Percentiles rank a stretch among this genome's conserved stretches.
These are phyloP conservation scores for Phytophthora quininea DNA, from an alignment of 352 stramenopile species.

Conservation along the genomic window DNA sequence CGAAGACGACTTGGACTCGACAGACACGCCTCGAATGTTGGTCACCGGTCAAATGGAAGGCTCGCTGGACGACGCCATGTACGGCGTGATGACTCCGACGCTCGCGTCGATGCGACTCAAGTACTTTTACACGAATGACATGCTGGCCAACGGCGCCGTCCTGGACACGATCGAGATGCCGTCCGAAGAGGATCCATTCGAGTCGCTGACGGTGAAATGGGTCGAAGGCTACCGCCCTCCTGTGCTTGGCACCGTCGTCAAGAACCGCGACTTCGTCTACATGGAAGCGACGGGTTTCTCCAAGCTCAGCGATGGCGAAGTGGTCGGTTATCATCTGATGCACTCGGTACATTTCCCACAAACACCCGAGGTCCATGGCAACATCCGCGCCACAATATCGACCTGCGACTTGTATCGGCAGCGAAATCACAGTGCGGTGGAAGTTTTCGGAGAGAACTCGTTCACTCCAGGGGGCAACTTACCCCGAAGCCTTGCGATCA, in stretches of 20 bases:
- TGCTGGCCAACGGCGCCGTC: slow-evolving; percentile 45
- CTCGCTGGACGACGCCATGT: slow-evolving; percentile 46
- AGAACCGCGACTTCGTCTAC: slow-evolving; percentile 44
- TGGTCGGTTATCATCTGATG: slow-evolving; percentile 66
- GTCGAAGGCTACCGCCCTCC: slow-evolving; percentile 31
- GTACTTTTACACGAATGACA: slow-evolving; percentile 40
- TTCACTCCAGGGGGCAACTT: slow-evolving; percentile 50
- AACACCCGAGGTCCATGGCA: slow-evolving; percentile 39
- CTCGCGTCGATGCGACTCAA: slow-evolving; percentile 50
- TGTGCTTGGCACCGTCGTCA: slow-evolving; percentile 35
- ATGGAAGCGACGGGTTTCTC: slow-evolving; percentile 46
- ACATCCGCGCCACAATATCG: slow-evolving; percentile 59
- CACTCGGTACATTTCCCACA: slow-evolving; percentile 68
- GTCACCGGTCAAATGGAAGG: slow-evolving; percentile 35
- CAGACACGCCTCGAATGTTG: slow-evolving; percentile 27
- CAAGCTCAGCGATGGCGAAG: slow-evolving; percentile 43
- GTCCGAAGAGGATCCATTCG: slow-evolving; percentile 46
- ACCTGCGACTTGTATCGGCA: slow-evolving; percentile 61
- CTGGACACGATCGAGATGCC: slow-evolving; percentile 41
- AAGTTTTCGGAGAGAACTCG: slow-evolving; percentile 49
- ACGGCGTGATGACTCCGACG: slow-evolving; percentile 43
- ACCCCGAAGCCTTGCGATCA: slow-evolving; percentile 51
- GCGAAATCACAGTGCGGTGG: slow-evolving; percentile 47
- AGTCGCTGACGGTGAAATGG: slow-evolving; percentile 61
- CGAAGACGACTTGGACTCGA: slow-evolving; percentile 12